phyloP scores from a whole-genome alignment of 495 filamentous ascomycete genomes.

The Penicillium waksmanii region DNA sequence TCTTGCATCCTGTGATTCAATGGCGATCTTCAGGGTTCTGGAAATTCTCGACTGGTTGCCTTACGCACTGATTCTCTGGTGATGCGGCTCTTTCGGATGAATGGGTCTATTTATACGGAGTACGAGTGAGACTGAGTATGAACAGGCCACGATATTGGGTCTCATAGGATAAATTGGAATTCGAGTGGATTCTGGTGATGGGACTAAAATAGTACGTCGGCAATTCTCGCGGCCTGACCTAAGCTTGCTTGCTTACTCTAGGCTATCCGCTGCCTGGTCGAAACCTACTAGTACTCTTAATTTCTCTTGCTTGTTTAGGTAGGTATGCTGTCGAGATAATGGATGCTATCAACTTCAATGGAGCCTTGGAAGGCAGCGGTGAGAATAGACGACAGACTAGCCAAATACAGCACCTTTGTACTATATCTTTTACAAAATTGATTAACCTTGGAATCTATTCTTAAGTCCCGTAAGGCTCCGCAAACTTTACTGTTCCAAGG shows the following conservation, averaged over 20 bases:
- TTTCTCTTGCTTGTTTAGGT: background rate
- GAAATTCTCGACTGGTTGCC: background rate
- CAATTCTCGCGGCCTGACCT: no score
- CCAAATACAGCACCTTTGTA: background rate
- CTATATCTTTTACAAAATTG: no score
- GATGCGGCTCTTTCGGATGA: constrained; percentile 2
- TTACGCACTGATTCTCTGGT: background rate
- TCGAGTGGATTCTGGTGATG: background rate
- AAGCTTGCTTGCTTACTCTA: background rate
- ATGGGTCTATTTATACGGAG: background rate
- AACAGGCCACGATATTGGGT: background rate
- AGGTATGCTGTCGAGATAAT: background rate
- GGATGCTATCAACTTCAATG: background rate
- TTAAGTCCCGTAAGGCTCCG: background rate
- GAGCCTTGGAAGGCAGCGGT: background rate
- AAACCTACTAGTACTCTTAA: background rate
- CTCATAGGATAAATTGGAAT: background rate
- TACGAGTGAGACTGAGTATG: background rate
- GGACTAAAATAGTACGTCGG: background rate
- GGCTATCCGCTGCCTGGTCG: background rate
- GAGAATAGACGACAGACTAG: background rate
- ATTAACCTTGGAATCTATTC: no score
- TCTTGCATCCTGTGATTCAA: background rate
- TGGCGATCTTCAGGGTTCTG: background rate
- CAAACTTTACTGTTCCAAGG: background rate